phyloP scores from a whole-genome alignment of 345 rosid genomes.

The Euphorbia pulcherrima region DNA sequence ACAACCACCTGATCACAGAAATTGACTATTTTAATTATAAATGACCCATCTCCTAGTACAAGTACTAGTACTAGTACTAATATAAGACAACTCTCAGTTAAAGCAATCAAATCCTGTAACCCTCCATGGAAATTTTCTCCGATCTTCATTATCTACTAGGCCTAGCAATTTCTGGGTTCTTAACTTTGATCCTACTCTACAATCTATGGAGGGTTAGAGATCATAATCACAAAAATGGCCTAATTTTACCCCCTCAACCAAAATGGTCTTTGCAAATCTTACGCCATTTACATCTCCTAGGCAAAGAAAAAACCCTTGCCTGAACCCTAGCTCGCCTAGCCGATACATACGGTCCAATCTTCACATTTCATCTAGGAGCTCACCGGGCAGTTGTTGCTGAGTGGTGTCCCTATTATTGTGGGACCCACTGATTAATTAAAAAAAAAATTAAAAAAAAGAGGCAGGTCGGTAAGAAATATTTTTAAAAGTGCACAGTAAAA shows the following conservation, averaged over 20 bases:
- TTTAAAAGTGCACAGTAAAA: too few relatives aligned
- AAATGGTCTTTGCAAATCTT: constrained; percentile 15
- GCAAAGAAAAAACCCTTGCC: constrained; percentile 21
- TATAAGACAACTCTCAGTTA: too few relatives aligned
- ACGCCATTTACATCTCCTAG: constrained; percentile 24
- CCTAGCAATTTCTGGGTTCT: constrained; percentile 3
- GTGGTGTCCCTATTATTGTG: too few relatives aligned
- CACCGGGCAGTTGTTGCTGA: constrained; percentile 18
- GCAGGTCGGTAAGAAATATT: too few relatives aligned
- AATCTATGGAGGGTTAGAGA: not conserved
- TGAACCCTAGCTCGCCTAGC: constrained; percentile 23
- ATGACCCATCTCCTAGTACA: too few relatives aligned
- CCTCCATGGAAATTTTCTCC: not conserved
- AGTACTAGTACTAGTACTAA: too few relatives aligned
- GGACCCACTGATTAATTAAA: too few relatives aligned
- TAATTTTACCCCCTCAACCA: constrained; percentile 14
- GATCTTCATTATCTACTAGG: not conserved
- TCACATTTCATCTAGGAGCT: constrained; percentile 21
- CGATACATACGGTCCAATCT: constrained; percentile 26
- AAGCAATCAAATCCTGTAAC: not conserved
- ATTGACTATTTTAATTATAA: too few relatives aligned
- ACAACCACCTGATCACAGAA: too few relatives aligned
- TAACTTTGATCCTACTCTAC: constrained; percentile 9
- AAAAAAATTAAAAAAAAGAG: too few relatives aligned
- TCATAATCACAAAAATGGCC: not conserved